Base-by-base conservation (phyloP, 805 yeast genomes). In the Saturnispora hagleri region DNA sequence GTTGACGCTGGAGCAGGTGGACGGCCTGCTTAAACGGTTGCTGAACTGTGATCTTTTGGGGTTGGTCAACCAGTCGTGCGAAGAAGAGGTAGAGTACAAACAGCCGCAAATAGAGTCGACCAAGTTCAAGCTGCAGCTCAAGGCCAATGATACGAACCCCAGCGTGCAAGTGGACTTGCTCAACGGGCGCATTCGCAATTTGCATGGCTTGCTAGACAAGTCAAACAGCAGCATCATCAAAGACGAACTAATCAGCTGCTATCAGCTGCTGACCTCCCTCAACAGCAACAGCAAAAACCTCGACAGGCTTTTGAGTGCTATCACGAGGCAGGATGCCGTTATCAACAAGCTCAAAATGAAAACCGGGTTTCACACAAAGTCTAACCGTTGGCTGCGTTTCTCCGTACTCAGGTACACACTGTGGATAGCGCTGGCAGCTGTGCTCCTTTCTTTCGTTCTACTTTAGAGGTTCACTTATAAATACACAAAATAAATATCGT, bases 301-400 rank as follows among this genome's bases (percentile, higher is more conserved):
- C 1, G 35, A 44, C 3, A 40, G 55, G 13, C 31, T 57, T 4
- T 49, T 55, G 28, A 36, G 41, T 15, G 20, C 46, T 20, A 46
- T 57, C 24, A 55, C 53, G n/a, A 53, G 47, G 41, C 61, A 60
- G 36, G 61, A 58, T 40, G 36, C 44, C 4, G 35, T 60, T 13
- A 26, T 60, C 10, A 40, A 20, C 1, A 49, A 50, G 18, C 46
- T 58, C 31, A 55, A 57, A 26, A 40, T 47, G 18, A 58, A 57
- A 40, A 47, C 43, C 5, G 45, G 35, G 15, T 34, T 53, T 27
- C 43, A 40, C 28, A 26, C 28, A 3, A n/a, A 38, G 10, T 13
- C 13, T 24, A 31, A 13, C 15, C 13, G 15, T 10, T 31, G 15
- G 13, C 13, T 31, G 34, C 34, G 34, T 15, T 12, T 31, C 13